Percentiles rank a stretch among this genome's conserved stretches.
Conservation (phyloP, 306 rosid genomes). For the Begonia peltatifolia region DNA sequence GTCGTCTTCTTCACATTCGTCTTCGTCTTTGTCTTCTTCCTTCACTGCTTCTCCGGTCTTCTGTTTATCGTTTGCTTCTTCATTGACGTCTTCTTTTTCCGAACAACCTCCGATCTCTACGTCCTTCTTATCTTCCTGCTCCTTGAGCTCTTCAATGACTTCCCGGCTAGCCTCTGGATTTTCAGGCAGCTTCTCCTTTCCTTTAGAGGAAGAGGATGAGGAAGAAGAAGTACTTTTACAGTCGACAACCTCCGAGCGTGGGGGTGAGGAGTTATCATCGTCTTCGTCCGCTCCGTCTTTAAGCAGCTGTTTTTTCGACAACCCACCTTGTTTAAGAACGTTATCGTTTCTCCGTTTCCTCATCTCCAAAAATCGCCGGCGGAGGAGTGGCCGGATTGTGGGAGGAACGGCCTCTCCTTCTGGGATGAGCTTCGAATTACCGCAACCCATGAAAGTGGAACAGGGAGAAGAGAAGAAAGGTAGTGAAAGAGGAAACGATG, state of each 20-base stretch:
- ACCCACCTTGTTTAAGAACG: constrained; percentile 6
- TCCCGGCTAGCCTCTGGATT: too few relatives aligned
- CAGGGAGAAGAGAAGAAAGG: too few relatives aligned
- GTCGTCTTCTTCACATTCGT: constrained; percentile 3
- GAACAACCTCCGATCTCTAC: too few relatives aligned
- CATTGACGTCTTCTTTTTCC: constrained; percentile 1
- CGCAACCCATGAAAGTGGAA: constrained; percentile 34
- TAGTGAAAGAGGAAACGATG: too few relatives aligned
- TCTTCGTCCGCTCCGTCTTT: constrained; percentile 16
- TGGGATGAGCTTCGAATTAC: constrained; percentile 33
- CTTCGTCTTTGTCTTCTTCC: constrained; percentile 3
- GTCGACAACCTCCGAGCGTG: constrained; percentile 10
- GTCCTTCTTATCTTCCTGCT: too few relatives aligned
- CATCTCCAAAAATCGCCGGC: constrained; percentile 17
- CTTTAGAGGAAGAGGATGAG: constrained; percentile 1
- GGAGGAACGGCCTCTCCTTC: constrained; percentile 18
- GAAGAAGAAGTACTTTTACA: constrained; percentile 1
- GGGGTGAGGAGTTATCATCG: constrained; percentile 3
- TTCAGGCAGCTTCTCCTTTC: constrained; percentile 4
- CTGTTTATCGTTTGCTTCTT: background rate
- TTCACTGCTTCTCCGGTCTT: background rate
- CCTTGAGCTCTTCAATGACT: too few relatives aligned
- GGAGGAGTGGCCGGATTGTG: constrained; percentile 20
- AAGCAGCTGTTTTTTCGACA: constrained; percentile 36
- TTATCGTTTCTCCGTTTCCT: constrained; percentile 9